Percentiles rank a stretch among this genome's conserved stretches.
phyloP scores from a whole-genome alignment of 495 filamentous ascomycete genomes.

The Astrothelium macrocarpum region DNA sequence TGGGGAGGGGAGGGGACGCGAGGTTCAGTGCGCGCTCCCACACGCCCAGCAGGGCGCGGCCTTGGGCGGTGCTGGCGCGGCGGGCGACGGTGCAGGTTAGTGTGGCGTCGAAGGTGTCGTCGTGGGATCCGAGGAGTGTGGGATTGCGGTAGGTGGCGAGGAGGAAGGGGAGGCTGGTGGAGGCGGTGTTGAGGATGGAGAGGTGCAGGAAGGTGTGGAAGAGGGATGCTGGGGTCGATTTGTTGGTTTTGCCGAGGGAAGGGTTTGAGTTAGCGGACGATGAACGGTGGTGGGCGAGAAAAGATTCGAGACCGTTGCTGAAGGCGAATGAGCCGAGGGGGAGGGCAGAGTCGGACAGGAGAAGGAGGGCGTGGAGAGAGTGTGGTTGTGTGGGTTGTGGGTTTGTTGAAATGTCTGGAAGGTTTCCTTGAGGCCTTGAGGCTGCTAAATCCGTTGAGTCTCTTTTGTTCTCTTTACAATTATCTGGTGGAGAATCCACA shows the following conservation, averaged over 20 bases:
- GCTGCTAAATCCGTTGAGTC: background rate
- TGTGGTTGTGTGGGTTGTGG: background rate
- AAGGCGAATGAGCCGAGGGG: constrained; percentile 96
- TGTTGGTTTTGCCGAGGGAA: constrained; percentile 19
- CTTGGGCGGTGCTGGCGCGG: constrained; percentile 75
- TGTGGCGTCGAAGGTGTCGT: constrained; percentile 78
- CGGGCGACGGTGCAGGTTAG: constrained; percentile 81
- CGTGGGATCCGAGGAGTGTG: constrained; percentile 45
- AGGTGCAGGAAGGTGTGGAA: constrained; percentile 70
- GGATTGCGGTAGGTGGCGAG: constrained; percentile 64
- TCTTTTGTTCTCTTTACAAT: background rate
- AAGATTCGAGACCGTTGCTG: constrained; percentile 88
- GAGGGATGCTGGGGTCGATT: constrained; percentile 27
- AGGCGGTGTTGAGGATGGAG: constrained; percentile 67
- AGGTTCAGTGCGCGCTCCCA: constrained; percentile 53
- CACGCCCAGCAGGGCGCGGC: constrained; percentile 73
- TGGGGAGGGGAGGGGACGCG: background rate
- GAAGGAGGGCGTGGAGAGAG: constrained; percentile 64
- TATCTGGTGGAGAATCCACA: background rate
- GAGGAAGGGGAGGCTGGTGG: constrained; percentile 75
- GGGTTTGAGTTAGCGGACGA: constrained; percentile 23
- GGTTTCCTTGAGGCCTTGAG: background rate
- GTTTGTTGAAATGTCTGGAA: background rate
- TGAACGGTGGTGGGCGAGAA: constrained; percentile 65
- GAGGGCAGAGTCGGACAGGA: constrained; percentile 91